A percentile compares a stretch with the other conserved stretches of the same genome.
Evolutionary conservation across 2,329 filamentous ascomycete genomes (phyloP).

Genomic region (Hawksworthiomyces lignivorus): DNA sequence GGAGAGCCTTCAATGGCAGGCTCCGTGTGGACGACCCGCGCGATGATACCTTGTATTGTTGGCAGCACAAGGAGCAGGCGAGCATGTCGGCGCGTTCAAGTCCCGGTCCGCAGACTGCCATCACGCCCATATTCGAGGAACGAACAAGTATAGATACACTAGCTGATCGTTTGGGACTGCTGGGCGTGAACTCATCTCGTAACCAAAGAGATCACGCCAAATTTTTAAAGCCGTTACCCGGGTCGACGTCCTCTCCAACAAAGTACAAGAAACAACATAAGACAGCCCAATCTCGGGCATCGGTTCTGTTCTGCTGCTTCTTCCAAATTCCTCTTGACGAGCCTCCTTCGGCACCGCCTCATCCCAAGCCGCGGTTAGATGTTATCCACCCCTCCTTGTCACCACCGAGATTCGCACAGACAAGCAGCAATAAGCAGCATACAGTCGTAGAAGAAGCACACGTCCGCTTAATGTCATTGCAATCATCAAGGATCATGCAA

Average conservation of each 20-base stretch:
- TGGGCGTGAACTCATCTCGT: constrained; percentile 45
- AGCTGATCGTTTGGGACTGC: constrained; percentile 66
- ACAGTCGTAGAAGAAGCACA: not conserved
- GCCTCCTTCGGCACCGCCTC: constrained; percentile 28
- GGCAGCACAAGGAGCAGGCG: constrained; percentile 91
- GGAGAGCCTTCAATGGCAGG: constrained; percentile 19
- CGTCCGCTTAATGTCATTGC: no score
- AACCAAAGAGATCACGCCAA: constrained; percentile 20
- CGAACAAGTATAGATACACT: constrained; percentile 82
- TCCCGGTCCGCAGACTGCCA: constrained; percentile 33
- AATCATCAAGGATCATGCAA: constrained; percentile 7
- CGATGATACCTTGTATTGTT: constrained; percentile 70
- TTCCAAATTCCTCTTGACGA: constrained; percentile 43
- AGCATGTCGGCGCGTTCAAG: constrained; percentile 36
- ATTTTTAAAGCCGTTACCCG: no score
- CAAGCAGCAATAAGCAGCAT: not conserved
- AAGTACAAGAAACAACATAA: no score
- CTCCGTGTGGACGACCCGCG: constrained; percentile 41
- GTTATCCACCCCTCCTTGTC: constrained; percentile 27
- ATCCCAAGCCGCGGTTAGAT: constrained; percentile 40
- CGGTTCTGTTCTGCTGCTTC: constrained; percentile 40
- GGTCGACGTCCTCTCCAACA: no score
- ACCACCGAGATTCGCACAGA: not conserved
- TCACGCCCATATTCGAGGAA: constrained; percentile 50
- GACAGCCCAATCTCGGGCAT: not conserved